These are phyloP conservation scores for Terfezia claveryi DNA, from an alignment of 495 filamentous ascomycete species.

Conservation along the genomic window DNA sequence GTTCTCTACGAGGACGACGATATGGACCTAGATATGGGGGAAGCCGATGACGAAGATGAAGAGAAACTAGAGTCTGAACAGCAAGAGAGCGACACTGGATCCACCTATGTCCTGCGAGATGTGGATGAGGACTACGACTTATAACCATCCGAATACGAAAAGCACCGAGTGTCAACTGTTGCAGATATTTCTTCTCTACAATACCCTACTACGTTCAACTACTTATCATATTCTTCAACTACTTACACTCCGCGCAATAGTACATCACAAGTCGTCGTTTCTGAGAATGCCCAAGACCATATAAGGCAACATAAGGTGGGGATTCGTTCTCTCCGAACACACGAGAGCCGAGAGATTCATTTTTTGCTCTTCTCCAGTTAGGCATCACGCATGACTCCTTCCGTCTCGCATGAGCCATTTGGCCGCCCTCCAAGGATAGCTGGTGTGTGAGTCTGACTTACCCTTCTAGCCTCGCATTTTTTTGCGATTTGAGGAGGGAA, in stretches of 20 bases:
- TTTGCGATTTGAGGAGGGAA: neutral
- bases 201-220: no score
- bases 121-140: neutral
- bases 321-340: no score
- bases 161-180: no score
- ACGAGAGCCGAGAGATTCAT: no score
- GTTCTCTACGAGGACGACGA: neutral
- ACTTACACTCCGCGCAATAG: no score
- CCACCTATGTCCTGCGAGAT: neutral
- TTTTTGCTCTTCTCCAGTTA: no score
- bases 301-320: no score
- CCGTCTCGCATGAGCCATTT: neutral
- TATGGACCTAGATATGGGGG: neutral
- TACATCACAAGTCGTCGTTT: no score
- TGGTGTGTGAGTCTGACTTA: neutral
- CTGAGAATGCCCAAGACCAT: no score
- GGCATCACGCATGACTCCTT: no score
- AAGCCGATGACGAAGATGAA: neutral
- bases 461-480: neutral
- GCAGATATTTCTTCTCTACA: no score
- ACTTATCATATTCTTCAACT: no score
- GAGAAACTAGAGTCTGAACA: neutral
- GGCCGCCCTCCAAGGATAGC: neutral
- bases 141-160: neutral
- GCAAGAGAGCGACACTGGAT: neutral